Evolutionary conservation across 345 rosid species (phyloP).

Genomic region (Populus nigra): DNA sequence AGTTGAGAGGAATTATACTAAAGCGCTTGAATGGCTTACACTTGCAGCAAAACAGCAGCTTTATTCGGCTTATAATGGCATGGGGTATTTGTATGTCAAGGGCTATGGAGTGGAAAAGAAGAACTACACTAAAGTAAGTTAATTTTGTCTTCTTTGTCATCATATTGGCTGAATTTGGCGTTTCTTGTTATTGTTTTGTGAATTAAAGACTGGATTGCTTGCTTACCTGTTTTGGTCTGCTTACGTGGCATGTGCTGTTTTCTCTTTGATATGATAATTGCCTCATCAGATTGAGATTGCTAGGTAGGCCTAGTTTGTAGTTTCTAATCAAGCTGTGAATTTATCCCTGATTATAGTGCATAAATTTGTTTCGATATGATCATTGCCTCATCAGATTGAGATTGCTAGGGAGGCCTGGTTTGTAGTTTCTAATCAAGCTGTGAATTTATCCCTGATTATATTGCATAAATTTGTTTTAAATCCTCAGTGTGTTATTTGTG

Average conservation of each 20-base stretch:
- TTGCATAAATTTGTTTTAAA: background rate
- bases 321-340: background rate
- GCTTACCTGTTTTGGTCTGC: background rate
- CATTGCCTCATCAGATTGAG: background rate
- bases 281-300: background rate
- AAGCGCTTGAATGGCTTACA: slow-evolving; percentile 86
- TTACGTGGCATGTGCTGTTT: background rate
- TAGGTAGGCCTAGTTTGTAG: background rate
- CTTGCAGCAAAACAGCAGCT: slow-evolving; percentile 81
- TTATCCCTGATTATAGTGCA: background rate
- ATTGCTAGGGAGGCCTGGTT: background rate
- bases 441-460: background rate
- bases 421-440: background rate
- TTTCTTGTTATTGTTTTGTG: background rate
- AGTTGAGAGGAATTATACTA: slow-evolving; percentile 93
- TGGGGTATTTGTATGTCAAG: slow-evolving; percentile 93
- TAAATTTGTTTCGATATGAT: background rate
- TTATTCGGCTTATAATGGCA: slow-evolving; percentile 87
- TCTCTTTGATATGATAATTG: background rate
- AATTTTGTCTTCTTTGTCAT: background rate
- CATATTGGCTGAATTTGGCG: background rate
- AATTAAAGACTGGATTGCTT: background rate
- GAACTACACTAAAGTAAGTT: slow-evolving; percentile 79
- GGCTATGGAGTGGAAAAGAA: slow-evolving; percentile 97
- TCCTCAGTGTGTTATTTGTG: background rate